Percentiles rank a stretch among this genome's conserved stretches.
Evolutionary conservation across 345 rosid genomes (phyloP).

Genomic region (Aquilaria malaccensis): DNA sequence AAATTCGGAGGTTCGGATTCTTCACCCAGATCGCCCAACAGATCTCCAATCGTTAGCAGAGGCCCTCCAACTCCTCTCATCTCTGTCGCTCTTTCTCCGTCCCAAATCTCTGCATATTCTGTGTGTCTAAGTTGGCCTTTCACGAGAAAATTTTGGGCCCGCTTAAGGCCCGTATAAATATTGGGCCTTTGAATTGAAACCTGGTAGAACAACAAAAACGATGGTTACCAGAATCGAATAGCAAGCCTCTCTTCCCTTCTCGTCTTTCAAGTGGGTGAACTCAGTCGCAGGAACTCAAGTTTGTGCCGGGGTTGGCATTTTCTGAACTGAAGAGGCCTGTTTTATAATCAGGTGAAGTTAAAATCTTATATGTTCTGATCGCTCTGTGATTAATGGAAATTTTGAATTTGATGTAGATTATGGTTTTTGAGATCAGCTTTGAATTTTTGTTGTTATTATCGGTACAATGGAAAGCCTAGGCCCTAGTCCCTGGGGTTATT

Average conservation of each 20-base stretch:
- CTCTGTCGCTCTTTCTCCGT: neutral
- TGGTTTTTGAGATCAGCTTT: no score
- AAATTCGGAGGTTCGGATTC: conserved; percentile 18
- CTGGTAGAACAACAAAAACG: neutral
- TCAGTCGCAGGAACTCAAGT: neutral
- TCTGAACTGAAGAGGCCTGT: neutral
- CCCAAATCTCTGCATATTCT: neutral
- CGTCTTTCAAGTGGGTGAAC: neutral
- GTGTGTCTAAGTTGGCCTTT: neutral
- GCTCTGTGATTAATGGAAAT: neutral
- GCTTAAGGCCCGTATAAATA: neutral
- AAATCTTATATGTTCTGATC: neutral
- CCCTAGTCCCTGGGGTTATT: neutral
- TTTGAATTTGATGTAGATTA: no score
- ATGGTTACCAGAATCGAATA: no score
- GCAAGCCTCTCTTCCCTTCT: no score
- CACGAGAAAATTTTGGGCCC: neutral
- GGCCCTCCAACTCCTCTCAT: conserved; percentile 91
- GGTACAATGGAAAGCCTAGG: no score
- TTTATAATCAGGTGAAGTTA: conserved; percentile 4
- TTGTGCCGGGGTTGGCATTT: neutral
- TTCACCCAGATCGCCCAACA: conserved; percentile 63
- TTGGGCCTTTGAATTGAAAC: neutral
- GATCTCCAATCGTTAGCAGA: conserved; percentile 67
- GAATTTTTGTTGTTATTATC: no score